These are phyloP conservation scores for Coffea eugenioides DNA, from an alignment of 257 asterid genomes.

Conservation along the genomic window DNA sequence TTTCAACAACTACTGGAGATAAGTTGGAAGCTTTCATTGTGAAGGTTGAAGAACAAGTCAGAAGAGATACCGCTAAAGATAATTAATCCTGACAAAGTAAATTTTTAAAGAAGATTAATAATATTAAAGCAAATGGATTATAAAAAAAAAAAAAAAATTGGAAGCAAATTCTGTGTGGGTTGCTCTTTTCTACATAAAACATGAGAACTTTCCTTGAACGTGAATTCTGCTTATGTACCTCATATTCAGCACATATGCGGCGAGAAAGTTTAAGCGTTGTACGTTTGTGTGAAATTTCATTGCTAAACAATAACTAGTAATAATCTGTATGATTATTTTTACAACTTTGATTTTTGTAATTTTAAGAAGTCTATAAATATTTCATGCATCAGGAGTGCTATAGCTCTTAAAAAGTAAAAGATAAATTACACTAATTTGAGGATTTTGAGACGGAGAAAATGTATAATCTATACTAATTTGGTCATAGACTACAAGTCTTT, in stretches of 20 bases:
- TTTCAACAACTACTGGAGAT: slow-evolving; percentile 28
- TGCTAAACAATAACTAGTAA: too few species aligned
- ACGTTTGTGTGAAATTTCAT: background rate
- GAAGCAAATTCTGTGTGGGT: background rate
- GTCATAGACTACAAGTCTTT: too few species aligned
- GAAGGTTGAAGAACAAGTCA: slow-evolving; percentile 18
- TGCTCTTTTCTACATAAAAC: background rate
- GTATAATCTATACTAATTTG: too few species aligned
- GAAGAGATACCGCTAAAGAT: slow-evolving; percentile 1
- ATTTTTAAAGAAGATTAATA: background rate
- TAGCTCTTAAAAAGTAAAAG: too few species aligned
- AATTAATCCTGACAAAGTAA: background rate
- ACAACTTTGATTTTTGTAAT: too few species aligned
- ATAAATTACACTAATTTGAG: too few species aligned
- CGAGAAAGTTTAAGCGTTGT: background rate
- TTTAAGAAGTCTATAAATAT: too few species aligned
- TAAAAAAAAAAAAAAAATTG: background rate
- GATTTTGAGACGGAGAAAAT: too few species aligned
- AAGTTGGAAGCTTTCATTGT: slow-evolving; percentile 16
- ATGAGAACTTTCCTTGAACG: background rate
- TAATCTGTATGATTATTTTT: too few species aligned
- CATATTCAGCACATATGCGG: background rate
- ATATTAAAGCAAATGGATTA: background rate
- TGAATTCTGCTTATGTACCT: background rate
- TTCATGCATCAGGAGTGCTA: too few species aligned